Conservation (phyloP, 148 eudicot genomes). For the Tetragonia tetragonoides region DNA sequence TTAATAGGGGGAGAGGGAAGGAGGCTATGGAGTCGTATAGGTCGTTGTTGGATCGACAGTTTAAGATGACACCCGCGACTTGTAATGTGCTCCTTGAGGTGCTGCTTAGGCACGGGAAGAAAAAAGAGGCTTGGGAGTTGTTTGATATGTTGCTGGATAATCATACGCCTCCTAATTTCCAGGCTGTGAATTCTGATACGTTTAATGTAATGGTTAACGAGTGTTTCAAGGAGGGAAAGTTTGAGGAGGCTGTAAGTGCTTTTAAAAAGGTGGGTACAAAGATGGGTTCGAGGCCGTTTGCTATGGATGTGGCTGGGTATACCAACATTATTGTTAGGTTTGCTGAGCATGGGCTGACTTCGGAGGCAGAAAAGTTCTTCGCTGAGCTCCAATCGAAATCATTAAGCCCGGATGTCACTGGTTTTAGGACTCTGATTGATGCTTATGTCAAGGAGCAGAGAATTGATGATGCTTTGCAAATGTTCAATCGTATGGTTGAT, state of each 20-base stretch:
- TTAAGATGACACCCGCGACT: slow-evolving; percentile 75
- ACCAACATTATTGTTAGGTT: slow-evolving; percentile 63
- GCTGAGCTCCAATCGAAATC: slow-evolving; percentile 66
- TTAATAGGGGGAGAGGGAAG: slow-evolving; percentile 51
- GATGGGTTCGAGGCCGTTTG: slow-evolving; percentile 61
- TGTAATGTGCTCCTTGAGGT: slow-evolving; percentile 74
- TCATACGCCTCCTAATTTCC: slow-evolving; percentile 45
- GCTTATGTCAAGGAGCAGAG: slow-evolving; percentile 59
- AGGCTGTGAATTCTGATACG: slow-evolving; percentile 42
- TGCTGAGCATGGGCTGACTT: slow-evolving; percentile 72
- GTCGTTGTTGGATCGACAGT: slow-evolving; percentile 52
- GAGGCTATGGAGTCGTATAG: slow-evolving; percentile 86
- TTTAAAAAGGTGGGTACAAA: slow-evolving; percentile 68
- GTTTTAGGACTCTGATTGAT: slow-evolving; percentile 73
- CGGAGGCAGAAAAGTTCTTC: slow-evolving; percentile 67
- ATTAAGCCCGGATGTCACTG: slow-evolving; percentile 71
- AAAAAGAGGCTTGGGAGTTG: slow-evolving; percentile 45
- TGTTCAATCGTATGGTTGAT: slow-evolving; percentile 67
- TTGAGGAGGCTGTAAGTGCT: slow-evolving; percentile 57
- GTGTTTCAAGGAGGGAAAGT: slow-evolving; percentile 48
- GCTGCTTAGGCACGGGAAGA: slow-evolving; percentile 50
- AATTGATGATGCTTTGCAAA: slow-evolving; percentile 57
- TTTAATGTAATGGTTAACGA: slow-evolving; percentile 48
- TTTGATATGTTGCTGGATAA: slow-evolving; percentile 44
- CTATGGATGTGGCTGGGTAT: slow-evolving; percentile 87